These are phyloP conservation scores for Phytophthora rubi DNA, from an alignment of 352 stramenopile genomes.

Conservation along the genomic window DNA sequence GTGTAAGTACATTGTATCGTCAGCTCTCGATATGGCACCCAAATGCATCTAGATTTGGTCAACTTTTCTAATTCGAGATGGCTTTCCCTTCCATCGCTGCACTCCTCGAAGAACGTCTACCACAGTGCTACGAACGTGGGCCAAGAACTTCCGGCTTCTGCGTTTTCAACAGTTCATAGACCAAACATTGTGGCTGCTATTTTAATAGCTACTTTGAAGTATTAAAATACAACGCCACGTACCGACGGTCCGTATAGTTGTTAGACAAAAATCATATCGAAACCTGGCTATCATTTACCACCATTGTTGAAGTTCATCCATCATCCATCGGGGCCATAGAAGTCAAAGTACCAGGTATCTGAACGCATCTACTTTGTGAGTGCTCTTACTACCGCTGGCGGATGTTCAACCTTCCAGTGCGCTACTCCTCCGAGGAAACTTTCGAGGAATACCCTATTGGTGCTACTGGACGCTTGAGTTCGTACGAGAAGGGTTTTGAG, in stretches of 20 bases:
- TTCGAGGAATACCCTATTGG: neutral
- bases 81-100: neutral
- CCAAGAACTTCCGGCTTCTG: conserved; percentile 6
- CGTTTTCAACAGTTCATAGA: neutral
- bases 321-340: neutral
- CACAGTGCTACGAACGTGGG: neutral
- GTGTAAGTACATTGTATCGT: neutral
- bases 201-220: too few relatives aligned
- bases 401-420: neutral
- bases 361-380: neutral
- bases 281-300: too few relatives aligned
- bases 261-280: too few relatives aligned
- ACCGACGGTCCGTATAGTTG: too few relatives aligned
- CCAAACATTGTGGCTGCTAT: too few relatives aligned
- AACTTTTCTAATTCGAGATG: neutral
- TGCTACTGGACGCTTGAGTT: neutral
- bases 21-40: conserved; percentile 10
- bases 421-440: neutral
- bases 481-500: neutral
- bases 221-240: too few relatives aligned
- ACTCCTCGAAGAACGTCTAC: neutral
- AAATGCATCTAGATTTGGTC: neutral
- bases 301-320: neutral
- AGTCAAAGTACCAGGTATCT: neutral
- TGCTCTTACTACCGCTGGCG: neutral